Conservation (phyloP, 495 filamentous ascomycete genomes). For the Cudoniella acicularis region DNA sequence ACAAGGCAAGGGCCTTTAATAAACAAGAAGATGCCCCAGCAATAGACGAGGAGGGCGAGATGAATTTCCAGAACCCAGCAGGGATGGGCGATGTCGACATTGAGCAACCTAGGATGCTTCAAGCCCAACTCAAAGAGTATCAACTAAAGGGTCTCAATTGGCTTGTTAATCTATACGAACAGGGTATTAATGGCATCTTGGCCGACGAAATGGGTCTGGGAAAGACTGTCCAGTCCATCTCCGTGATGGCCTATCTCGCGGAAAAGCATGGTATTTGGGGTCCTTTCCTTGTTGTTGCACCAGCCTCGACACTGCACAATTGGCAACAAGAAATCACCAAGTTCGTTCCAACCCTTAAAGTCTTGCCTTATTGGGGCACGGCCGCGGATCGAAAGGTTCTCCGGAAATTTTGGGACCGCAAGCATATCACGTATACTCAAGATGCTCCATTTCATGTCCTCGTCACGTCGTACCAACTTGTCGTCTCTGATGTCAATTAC, state of each 20-base stretch:
- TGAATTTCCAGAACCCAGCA: conserved; percentile 99
- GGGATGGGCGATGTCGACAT: conserved; percentile 92
- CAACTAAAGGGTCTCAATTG: conserved; percentile 98
- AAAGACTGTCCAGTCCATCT: conserved; percentile 98
- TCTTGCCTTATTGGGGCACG: conserved; percentile 94
- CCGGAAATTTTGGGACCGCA: conserved; percentile 98
- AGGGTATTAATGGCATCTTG: conserved; percentile 98
- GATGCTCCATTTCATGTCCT: conserved; percentile 94
- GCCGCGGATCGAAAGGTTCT: conserved; percentile 93
- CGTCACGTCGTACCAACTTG: conserved; percentile 94
- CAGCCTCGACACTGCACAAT: conserved; percentile 94
- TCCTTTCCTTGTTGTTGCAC: conserved; percentile 94
- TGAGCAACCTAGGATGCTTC: conserved; percentile 90
- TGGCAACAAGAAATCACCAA: conserved; percentile 97
- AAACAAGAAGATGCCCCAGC: conserved; percentile 52
- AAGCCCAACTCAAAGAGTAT: conserved; percentile 93
- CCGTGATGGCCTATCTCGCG: conserved; percentile 97
- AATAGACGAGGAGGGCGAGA: conserved; percentile 81
- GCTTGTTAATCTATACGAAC: conserved; percentile 98
- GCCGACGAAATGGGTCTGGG: conserved; percentile 99
- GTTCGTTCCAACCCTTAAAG: conserved; percentile 92
- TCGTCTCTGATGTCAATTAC: conserved; percentile 91
- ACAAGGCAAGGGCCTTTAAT: conserved; percentile 91
- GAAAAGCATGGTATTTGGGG: conserved; percentile 98
- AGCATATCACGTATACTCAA: conserved; percentile 89